Conservation (phyloP, 805 yeast genomes). For the Suhomyces kilbournensis region DNA sequence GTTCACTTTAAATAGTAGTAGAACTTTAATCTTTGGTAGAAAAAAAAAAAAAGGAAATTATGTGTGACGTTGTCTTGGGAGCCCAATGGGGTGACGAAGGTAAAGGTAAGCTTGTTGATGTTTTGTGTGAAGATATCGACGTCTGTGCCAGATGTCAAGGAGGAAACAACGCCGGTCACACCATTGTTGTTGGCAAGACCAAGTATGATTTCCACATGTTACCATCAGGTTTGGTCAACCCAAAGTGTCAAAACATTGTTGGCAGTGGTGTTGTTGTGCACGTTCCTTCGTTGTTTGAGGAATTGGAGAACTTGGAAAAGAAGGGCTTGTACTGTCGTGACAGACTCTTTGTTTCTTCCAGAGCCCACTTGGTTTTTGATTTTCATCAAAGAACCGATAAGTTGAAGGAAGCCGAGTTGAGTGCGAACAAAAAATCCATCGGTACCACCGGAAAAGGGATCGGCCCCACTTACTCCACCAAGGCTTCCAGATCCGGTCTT, state of each 20-base stretch:
- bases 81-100: conserved; percentile 99
- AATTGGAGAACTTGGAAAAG: conserved; percentile 72
- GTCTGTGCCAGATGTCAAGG: conserved; percentile 98
- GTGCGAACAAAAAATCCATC: conserved; percentile 75
- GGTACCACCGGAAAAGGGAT: conserved; percentile 99
- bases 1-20: conserved; percentile 20
- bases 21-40: background rate
- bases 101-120: conserved; percentile 94
- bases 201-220: conserved; percentile 98
- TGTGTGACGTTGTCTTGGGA: conserved; percentile 94
- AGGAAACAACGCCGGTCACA: conserved; percentile 99
- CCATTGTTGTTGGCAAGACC: conserved; percentile 84
- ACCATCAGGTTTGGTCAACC: conserved; percentile 96
- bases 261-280: conserved; percentile 98
- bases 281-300: conserved; percentile 87
- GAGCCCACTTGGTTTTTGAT: conserved; percentile 96
- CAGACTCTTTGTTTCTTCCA: conserved; percentile 81
- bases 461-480: conserved; percentile 97
- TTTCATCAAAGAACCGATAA: conserved; percentile 98
- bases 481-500: conserved; percentile 94
- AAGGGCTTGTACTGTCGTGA: conserved; percentile 78
- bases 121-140: conserved; percentile 90
- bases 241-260: conserved; percentile 81
- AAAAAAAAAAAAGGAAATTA: conserved; percentile 15
- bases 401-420: conserved; percentile 87